A percentile compares a stretch with the other conserved stretches of the same genome.
These are phyloP conservation scores for Saraca asoca DNA, from an alignment of 331 rosid genomes.

Conservation along the genomic window DNA sequence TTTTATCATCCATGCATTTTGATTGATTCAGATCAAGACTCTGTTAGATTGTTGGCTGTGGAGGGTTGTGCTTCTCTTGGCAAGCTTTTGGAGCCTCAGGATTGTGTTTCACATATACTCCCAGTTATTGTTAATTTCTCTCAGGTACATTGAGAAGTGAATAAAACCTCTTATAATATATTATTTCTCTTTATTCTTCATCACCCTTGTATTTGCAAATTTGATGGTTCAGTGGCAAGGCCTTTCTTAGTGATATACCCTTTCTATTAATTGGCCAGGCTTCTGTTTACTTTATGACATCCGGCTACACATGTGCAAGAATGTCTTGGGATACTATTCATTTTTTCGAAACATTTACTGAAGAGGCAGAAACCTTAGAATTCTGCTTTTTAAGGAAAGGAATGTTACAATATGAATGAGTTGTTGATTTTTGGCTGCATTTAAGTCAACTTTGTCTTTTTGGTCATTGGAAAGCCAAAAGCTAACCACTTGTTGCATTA, in stretches of 20 bases:
- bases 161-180: not conserved
- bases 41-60: slow-evolving; percentile 91
- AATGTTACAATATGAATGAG: too few species aligned
- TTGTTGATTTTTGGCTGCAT: too few species aligned
- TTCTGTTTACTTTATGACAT: not conserved
- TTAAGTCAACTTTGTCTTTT: too few species aligned
- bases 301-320: not conserved
- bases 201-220: not conserved
- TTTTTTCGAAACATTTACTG: too few species aligned
- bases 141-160: slow-evolving; percentile 58
- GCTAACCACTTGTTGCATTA: too few species aligned
- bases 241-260: too few species aligned
- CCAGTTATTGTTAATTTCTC: slow-evolving; percentile 95
- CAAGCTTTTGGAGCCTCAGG: slow-evolving; percentile 89
- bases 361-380: too few species aligned
- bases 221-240: slow-evolving; percentile 9
- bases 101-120: slow-evolving; percentile 87
- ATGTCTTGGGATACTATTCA: too few species aligned
- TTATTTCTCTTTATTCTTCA: not conserved
- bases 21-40: slow-evolving; percentile 84
- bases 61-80: slow-evolving; percentile 98
- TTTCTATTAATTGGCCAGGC: not conserved
- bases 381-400: too few species aligned
- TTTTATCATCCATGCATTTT: slow-evolving; percentile 14
- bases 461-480: too few species aligned